phyloP scores from a whole-genome alignment of 768 basidiomycete genomes.

The Mycena vitilis region DNA sequence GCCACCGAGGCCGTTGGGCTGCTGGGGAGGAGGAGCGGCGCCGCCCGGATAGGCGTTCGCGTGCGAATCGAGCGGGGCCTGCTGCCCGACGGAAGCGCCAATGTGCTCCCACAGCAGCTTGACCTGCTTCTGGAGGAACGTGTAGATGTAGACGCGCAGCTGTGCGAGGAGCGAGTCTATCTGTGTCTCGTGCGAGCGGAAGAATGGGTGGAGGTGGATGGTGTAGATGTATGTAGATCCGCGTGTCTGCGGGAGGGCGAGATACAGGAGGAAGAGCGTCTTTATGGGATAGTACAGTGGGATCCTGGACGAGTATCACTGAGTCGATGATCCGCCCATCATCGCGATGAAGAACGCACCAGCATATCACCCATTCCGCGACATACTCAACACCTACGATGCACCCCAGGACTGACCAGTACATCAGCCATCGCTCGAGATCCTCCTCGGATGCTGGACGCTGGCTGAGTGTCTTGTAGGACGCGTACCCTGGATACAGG shows the following conservation, averaged over 20 bases:
- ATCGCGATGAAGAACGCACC: constrained; percentile 60
- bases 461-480: constrained; percentile 93
- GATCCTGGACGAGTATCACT: constrained; percentile 63
- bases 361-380: constrained; percentile 88
- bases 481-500: constrained; percentile 94
- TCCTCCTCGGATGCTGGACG: constrained; percentile 88
- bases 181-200: constrained; percentile 82
- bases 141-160: constrained; percentile 67
- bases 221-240: constrained; percentile 90
- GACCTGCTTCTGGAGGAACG: constrained; percentile 73
- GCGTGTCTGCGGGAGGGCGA: constrained; percentile 89
- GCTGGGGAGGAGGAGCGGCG: constrained; percentile 33
- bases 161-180: constrained; percentile 86
- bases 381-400: constrained; percentile 86
- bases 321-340: not conserved
- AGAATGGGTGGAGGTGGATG: constrained; percentile 83
- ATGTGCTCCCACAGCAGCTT: constrained; percentile 76
- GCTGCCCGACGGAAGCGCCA: constrained; percentile 60
- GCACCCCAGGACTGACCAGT: constrained; percentile 92
- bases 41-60: constrained; percentile 27
- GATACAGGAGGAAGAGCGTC: constrained; percentile 87
- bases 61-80: constrained; percentile 40
- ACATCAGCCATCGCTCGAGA: constrained; percentile 96
- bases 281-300: constrained; percentile 90
- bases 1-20: constrained; percentile 40